Base-by-base conservation (phyloP, 2,329 filamentous ascomycete genomes). In the Bipolaris gigantea region DNA sequence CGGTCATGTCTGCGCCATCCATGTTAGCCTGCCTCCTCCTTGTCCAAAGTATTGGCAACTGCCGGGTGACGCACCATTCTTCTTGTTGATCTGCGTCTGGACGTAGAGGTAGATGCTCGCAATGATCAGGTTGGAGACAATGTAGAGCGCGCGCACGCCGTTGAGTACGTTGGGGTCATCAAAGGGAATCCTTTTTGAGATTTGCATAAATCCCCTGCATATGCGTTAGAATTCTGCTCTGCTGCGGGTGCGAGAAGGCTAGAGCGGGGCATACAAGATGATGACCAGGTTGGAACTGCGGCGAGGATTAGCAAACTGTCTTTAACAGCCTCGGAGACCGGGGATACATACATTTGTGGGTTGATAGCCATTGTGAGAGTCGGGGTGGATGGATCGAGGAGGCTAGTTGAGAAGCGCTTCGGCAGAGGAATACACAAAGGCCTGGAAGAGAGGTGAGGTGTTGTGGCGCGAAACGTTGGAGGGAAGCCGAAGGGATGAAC, bases 171-270 rank as follows among this genome's bases (percentile, higher is more conserved):
- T 81, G n/a, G 85, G 91, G 73, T 97, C 88, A 27, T 97, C 93
- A 71, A 97, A 96, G 44, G 92, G 91, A 58, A 99, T 87, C 78
- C 88, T 90, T 85, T 97, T 97, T 68, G 92, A 89, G 58, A 96
- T 89, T 83, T 97, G 93, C 91, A 97, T 97, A 89, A 97, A 95
- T 74, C 90, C 76, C 67, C 67, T 71, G 35, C 7, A 19, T 5
- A 15, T 16, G 9, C 9, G 46, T 67, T 58, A 66, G 59, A 50
- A 5, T 27, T 27, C 27, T n/a, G 15, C 9, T 16, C 39, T 16
- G 40, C 2, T 6, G 18, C 10, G 21, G 21, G 32, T 34, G 39
- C 16, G 35, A 21, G 16, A 42, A 10, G 19, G 35, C 11, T 15
- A 16, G 13, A 19, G 19, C 13, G 34, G 30, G 19, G 34, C 66